Evolutionary conservation across 2,329 filamentous ascomycete genomes (phyloP).

Genomic region (Beauveria sp.): DNA sequence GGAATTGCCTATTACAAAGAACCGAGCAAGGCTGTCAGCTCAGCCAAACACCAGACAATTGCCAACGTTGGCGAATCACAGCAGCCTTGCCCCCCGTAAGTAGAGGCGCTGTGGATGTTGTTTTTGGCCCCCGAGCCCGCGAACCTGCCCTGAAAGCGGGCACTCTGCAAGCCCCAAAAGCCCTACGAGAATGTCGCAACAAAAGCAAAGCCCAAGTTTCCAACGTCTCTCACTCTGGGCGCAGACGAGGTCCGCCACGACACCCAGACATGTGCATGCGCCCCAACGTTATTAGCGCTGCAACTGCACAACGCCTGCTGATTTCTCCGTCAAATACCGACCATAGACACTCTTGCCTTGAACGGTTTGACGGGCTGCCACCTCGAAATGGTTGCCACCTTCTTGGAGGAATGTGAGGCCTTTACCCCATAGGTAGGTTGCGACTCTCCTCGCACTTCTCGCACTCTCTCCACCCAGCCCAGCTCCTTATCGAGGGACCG

Average conservation of each 20-base stretch:
- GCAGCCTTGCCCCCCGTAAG: background rate
- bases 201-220: background rate
- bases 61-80: background rate
- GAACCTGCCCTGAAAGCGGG: background rate
- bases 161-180: background rate
- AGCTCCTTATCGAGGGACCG: too few relatives aligned
- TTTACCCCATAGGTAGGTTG: too few relatives aligned
- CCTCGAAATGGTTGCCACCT: background rate
- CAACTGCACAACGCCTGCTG: background rate
- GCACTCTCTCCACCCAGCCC: too few relatives aligned
- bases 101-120: background rate
- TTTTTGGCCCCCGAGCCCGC: background rate
- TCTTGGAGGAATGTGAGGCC: too few relatives aligned
- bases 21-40: background rate
- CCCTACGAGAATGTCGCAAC: background rate
- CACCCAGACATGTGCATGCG: background rate
- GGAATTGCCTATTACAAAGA: background rate
- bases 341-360: background rate
- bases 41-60: background rate
- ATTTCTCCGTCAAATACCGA: background rate
- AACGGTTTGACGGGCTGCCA: background rate
- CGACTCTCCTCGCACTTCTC: too few relatives aligned
- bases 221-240: background rate
- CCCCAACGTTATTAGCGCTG: background rate
- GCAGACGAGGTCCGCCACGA: background rate